Conservation (phyloP, 2,329 filamentous ascomycete species). For the Penicillium olsonii region DNA sequence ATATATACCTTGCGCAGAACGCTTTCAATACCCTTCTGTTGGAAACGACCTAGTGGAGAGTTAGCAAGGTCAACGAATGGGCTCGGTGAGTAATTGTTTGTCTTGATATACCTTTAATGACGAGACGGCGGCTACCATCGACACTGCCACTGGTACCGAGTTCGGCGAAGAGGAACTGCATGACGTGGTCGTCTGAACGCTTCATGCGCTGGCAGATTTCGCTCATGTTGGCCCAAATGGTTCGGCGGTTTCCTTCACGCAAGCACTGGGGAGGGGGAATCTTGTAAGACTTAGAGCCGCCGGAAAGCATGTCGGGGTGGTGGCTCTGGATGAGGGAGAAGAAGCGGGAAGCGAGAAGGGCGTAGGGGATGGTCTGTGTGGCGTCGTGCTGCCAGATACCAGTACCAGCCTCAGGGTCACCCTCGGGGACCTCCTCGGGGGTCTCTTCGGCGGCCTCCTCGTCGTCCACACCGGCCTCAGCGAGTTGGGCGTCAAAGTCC, state of each 20-base stretch:
- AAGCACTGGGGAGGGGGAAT: slow-evolving; percentile 98
- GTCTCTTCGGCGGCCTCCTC: slow-evolving; percentile 63
- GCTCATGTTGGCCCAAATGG: slow-evolving; percentile 97
- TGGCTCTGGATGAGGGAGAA: slow-evolving; percentile 92
- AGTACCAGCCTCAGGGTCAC: slow-evolving; percentile 83
- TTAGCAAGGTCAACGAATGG: background rate
- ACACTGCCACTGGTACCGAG: slow-evolving; percentile 96
- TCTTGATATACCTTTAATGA: slow-evolving; percentile 73
- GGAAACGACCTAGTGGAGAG: slow-evolving; percentile 71
- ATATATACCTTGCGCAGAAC: slow-evolving; percentile 88
- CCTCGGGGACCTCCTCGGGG: slow-evolving; percentile 59
- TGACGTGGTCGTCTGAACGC: slow-evolving; percentile 80
- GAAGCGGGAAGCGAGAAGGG: slow-evolving; percentile 84
- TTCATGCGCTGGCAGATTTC: slow-evolving; percentile 99
- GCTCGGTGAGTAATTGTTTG: background rate
- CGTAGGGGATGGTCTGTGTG: slow-evolving; percentile 77
- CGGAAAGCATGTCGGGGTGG: slow-evolving; percentile 92
- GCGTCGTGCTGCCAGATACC: slow-evolving; percentile 87
- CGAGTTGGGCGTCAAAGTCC: slow-evolving; percentile 64
- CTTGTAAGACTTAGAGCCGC: slow-evolving; percentile 94
- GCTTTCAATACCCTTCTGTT: slow-evolving; percentile 99
- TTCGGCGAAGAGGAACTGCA: slow-evolving; percentile 94
- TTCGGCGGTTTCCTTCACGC: slow-evolving; percentile 99
- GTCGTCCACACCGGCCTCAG: background rate
- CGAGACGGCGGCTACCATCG: slow-evolving; percentile 85